phyloP scores from a whole-genome alignment of 495 filamentous ascomycete species.

The Penicillium cosmopolitanum region DNA sequence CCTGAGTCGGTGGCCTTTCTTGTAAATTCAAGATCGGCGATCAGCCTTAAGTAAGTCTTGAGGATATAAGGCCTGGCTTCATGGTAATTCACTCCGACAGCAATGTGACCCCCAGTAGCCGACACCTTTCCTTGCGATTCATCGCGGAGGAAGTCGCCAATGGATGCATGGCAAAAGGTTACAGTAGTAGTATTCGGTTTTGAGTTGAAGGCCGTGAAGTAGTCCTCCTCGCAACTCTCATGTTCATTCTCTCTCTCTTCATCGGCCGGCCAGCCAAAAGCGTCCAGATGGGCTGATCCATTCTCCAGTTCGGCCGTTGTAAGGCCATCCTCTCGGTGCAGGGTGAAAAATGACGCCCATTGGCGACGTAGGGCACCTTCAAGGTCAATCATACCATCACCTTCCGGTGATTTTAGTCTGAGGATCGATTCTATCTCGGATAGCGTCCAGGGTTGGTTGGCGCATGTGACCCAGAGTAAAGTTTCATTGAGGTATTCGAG shows the following conservation, averaged over 20 bases:
- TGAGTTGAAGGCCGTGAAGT: not conserved
- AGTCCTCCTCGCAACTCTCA: not conserved
- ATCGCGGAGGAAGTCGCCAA: not conserved
- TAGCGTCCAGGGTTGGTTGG: not conserved
- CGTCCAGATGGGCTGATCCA: not conserved
- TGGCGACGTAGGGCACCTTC: not conserved
- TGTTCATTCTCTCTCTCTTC: not conserved
- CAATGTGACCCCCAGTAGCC: no score
- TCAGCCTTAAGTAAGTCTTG: no score
- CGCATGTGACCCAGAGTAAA: not conserved
- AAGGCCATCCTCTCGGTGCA: not conserved
- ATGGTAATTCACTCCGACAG: no score
- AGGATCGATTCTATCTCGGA: not conserved
- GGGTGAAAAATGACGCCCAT: not conserved
- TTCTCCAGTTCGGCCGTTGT: not conserved
- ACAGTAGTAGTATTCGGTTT: not conserved
- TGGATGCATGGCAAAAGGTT: not conserved
- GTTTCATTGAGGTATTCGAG: not conserved
- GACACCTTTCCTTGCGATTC: no score
- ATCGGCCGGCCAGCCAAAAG: not conserved
- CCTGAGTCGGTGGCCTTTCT: no score
- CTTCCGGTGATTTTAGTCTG: not conserved
- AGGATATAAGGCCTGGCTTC: no score
- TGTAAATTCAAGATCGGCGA: no score
- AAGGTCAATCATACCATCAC: not conserved